Evolutionary conservation across 1,284 basidiomycete genomes (phyloP).

Genomic region (Schizophyllum amplum): DNA sequence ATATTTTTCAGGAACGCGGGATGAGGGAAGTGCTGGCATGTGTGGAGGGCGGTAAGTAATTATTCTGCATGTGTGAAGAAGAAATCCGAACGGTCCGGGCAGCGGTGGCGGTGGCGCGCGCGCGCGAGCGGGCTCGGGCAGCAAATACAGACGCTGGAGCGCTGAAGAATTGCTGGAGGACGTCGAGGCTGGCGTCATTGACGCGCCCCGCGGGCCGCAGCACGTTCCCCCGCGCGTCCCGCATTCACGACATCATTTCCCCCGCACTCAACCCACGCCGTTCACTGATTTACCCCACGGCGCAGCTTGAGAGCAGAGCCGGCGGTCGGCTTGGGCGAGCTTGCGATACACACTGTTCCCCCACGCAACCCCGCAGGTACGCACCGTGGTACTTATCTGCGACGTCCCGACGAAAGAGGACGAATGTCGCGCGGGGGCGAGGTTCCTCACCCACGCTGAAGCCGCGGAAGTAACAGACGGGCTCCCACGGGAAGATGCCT

Average conservation of each 20-base stretch:
- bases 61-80: too few species aligned
- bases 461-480: neutral
- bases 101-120: neutral
- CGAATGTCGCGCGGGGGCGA: too few species aligned
- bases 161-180: neutral
- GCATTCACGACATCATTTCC: too few species aligned
- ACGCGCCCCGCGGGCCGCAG: neutral
- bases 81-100: too few species aligned
- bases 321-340: neutral
- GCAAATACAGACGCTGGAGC: neutral
- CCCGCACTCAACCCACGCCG: neutral
- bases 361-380: neutral
- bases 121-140: neutral
- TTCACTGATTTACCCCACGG: neutral
- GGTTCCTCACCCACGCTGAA: neutral
- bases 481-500: too few species aligned
- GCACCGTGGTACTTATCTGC: neutral
- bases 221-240: too few species aligned
- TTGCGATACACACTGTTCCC: neutral
- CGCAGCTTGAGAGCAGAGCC: neutral
- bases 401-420: too few species aligned
- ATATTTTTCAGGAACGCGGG: neutral
- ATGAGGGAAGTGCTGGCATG: neutral
- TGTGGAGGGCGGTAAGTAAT: too few species aligned
- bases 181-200: neutral